Conservation (phyloP, 2,329 filamentous ascomycete species). For the Cryphonectria radicalis region DNA sequence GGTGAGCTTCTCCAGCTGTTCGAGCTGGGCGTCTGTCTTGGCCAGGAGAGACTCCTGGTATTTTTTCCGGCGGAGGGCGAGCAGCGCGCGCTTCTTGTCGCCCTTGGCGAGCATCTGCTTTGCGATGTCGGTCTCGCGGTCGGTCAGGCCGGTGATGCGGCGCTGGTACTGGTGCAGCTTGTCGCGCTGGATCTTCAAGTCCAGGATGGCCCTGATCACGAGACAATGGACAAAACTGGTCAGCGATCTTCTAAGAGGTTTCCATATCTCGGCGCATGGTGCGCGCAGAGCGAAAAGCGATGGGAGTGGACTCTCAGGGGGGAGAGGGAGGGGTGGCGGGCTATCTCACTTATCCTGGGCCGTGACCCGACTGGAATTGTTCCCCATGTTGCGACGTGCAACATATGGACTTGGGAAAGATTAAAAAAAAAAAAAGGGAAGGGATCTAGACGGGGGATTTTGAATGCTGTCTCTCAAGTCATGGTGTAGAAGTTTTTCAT, state of each 20-base stretch:
- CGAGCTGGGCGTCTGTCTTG: conserved; percentile 93
- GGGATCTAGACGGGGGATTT: not conserved
- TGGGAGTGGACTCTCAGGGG: not conserved
- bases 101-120: conserved; percentile 78
- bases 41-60: conserved; percentile 89
- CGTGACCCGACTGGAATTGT: conserved; percentile 61
- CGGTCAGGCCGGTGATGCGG: conserved; percentile 82
- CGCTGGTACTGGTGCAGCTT: conserved; percentile 96
- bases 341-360: conserved; percentile 79
- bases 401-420: conserved; percentile 17
- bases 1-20: conserved; percentile 87
- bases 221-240: conserved; percentile 1
- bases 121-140: conserved; percentile 85
- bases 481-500: conserved; percentile 16
- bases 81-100: conserved; percentile 79
- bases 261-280: not conserved
- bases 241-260: conserved; percentile 6
- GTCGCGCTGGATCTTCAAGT: conserved; percentile 97
- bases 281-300: conserved; percentile 7
- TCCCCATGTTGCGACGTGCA: conserved; percentile 51
- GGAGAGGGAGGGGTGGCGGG: not conserved
- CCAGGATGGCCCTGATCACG: conserved; percentile 79
- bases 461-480: conserved; percentile 19
- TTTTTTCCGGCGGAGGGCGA: conserved; percentile 92
- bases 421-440: not conserved